Percentiles rank a stretch among this genome's conserved stretches.
Conservation (phyloP, 192 early-diverging fungal species). For the Linnemannia zychae region DNA sequence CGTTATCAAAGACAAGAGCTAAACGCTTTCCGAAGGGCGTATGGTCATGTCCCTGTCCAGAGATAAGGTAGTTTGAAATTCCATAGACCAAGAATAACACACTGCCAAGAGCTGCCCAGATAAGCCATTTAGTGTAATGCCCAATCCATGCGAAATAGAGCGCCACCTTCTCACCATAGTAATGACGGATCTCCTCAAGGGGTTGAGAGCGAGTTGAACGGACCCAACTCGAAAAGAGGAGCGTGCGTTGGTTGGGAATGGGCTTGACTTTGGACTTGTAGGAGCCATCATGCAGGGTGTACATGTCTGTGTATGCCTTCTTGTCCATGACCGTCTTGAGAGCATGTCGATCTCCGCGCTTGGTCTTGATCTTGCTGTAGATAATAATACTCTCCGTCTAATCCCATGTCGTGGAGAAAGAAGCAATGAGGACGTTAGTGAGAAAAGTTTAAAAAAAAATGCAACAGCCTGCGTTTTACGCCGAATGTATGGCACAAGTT, state of each 20-base stretch:
- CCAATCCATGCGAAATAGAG: conserved; percentile 80
- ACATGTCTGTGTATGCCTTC: conserved; percentile 59
- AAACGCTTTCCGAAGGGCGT: not conserved
- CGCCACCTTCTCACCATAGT: conserved; percentile 80
- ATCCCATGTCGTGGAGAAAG: not conserved
- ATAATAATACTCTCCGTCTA: conserved; percentile 35
- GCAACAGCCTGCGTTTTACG: conserved; percentile 8
- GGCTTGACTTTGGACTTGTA: conserved; percentile 47
- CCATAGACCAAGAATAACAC: conserved; percentile 68
- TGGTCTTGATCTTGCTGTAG: conserved; percentile 32
- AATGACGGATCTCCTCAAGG: conserved; percentile 63
- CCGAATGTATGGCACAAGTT: not conserved
- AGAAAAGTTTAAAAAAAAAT: not conserved
- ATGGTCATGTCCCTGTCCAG: not conserved
- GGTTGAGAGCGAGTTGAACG: conserved; percentile 56
- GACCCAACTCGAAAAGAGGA: conserved; percentile 62
- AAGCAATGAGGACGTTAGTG: not conserved
- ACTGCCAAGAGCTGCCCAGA: conserved; percentile 62
- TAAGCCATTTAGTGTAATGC: conserved; percentile 74
- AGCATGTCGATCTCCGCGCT: conserved; percentile 51
- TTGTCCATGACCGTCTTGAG: conserved; percentile 61
- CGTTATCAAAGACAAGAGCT: conserved; percentile 69
- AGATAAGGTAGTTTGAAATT: conserved; percentile 31
- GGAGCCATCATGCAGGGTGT: conserved; percentile 72
- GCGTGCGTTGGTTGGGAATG: conserved; percentile 56